Percentiles rank a stretch among this genome's conserved stretches.
Conservation (phyloP, 805 yeast species). For the Cyberlindnera maritima region DNA sequence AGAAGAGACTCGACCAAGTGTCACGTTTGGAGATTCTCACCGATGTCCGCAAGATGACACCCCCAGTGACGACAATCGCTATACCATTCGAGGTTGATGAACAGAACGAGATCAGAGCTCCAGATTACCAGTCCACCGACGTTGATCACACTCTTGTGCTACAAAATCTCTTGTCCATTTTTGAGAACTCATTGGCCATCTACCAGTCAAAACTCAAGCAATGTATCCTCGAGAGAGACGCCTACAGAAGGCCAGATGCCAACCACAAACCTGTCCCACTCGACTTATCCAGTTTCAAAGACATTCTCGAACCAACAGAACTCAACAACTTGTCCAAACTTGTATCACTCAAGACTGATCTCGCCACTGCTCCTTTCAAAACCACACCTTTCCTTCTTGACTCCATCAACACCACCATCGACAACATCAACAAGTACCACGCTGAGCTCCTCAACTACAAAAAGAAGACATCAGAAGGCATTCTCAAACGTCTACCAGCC, state of each 20-base stretch:
- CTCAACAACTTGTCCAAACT: slow-evolving; percentile 34
- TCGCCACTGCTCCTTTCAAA: slow-evolving; percentile 27
- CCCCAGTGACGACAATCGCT: slow-evolving; percentile 11
- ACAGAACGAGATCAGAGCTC: slow-evolving; percentile 13
- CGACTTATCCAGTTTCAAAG: slow-evolving; percentile 29
- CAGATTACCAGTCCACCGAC: background rate
- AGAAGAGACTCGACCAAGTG: slow-evolving; percentile 12
- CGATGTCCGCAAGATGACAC: slow-evolving; percentile 10
- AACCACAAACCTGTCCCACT: slow-evolving; percentile 29
- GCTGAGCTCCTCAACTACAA: slow-evolving; percentile 28
- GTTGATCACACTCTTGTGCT: slow-evolving; percentile 10
- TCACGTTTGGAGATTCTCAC: slow-evolving; percentile 3
- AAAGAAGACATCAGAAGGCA: slow-evolving; percentile 17
- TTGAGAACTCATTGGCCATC: slow-evolving; percentile 29
- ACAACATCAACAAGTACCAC: slow-evolving; percentile 21
- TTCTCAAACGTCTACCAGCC: slow-evolving; percentile 32
- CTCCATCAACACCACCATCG: slow-evolving; percentile 25
- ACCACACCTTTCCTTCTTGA: slow-evolving; percentile 27
- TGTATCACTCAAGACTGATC: slow-evolving; percentile 27
- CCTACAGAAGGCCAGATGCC: slow-evolving; percentile 30
- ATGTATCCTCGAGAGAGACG: slow-evolving; percentile 30
- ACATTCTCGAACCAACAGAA: slow-evolving; percentile 33
- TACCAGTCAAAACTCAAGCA: slow-evolving; percentile 32
- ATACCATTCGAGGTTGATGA: slow-evolving; percentile 26
- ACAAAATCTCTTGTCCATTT: slow-evolving; percentile 15